phyloP scores from a whole-genome alignment of 352 stramenopile genomes.

The Pythium utonaiense region DNA sequence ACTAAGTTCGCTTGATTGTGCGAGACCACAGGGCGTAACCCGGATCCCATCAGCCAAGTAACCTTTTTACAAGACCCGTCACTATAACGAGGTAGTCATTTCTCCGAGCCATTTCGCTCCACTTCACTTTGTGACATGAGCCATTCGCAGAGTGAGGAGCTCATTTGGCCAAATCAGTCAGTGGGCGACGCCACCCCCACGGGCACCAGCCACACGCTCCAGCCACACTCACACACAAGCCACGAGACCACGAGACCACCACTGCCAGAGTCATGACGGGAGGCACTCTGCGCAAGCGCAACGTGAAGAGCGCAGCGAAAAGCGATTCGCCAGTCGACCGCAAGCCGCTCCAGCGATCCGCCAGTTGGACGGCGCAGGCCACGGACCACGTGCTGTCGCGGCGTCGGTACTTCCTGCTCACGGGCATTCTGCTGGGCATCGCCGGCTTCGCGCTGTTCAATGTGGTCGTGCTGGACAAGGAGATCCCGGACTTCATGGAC shows the following conservation, averaged over 20 bases:
- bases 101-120: too few species aligned
- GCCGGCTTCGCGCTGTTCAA: slow-evolving; percentile 39
- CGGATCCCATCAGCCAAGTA: not conserved
- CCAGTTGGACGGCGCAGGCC: slow-evolving; percentile 57
- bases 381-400: slow-evolving; percentile 53
- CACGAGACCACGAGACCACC: not conserved
- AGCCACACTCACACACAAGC: not conserved
- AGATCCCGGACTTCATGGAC: slow-evolving; percentile 39
- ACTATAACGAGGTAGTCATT: not conserved
- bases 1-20: not conserved
- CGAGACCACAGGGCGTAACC: not conserved
- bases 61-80: not conserved
- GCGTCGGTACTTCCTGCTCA: slow-evolving; percentile 69
- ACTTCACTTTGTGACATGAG: slow-evolving; percentile 14
- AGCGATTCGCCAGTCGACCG: not conserved
- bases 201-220: too few species aligned
- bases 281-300: slow-evolving; percentile 23
- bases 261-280: not conserved
- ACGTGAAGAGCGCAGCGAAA: slow-evolving; percentile 7
- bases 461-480: slow-evolving; percentile 45
- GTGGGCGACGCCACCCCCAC: too few species aligned
- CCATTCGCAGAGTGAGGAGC: not conserved
- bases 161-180: not conserved
- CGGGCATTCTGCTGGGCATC: slow-evolving; percentile 55
- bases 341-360: slow-evolving; percentile 31